A percentile compares a stretch with the other conserved stretches of the same genome.
Evolutionary conservation across 2,329 filamentous ascomycete species (phyloP).

Genomic region (Coniella lustricola): DNA sequence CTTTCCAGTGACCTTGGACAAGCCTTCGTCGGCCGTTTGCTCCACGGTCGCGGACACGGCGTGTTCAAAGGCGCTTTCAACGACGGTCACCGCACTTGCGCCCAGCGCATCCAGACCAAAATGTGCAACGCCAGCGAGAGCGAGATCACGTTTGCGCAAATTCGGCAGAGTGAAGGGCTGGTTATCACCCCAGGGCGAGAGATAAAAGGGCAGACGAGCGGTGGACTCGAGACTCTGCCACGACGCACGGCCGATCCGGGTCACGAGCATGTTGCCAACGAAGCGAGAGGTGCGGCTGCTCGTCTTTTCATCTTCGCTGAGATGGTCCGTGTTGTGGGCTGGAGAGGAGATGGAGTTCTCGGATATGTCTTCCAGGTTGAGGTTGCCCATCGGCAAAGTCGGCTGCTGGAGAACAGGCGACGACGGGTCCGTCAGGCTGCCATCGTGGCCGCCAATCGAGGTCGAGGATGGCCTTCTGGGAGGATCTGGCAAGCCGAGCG

Average conservation of each 20-base stretch:
- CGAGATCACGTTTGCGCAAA: slow-evolving; percentile 19
- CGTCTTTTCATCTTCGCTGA: slow-evolving; percentile 14
- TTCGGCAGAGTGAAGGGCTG: slow-evolving; percentile 18
- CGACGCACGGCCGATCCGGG: slow-evolving; percentile 16
- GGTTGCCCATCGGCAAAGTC: slow-evolving; percentile 10
- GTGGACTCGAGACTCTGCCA: slow-evolving; percentile 18
- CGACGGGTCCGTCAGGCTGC: neutral
- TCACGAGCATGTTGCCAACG: slow-evolving; percentile 19
- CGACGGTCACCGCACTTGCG: slow-evolving; percentile 16
- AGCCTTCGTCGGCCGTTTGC: slow-evolving; percentile 16
- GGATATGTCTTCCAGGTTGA: slow-evolving; percentile 7
- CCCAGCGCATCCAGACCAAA: slow-evolving; percentile 18
- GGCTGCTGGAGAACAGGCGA: slow-evolving; percentile 7
- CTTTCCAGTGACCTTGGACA: slow-evolving; percentile 11
- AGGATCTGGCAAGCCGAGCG: neutral
- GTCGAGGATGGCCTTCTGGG: slow-evolving; percentile 5
- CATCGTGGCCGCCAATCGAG: neutral
- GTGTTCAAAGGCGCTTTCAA: slow-evolving; percentile 16
- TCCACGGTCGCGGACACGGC: slow-evolving; percentile 16
- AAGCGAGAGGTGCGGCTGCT: slow-evolving; percentile 16
- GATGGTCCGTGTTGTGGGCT: slow-evolving; percentile 11
- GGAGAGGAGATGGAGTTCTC: slow-evolving; percentile 9
- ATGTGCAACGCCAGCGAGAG: slow-evolving; percentile 18
- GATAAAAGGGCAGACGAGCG: slow-evolving; percentile 17
- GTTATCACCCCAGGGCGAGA: slow-evolving; percentile 20